These are phyloP conservation scores for Neurospora intermedia DNA, from an alignment of 495 filamentous ascomycete species.

Conservation along the genomic window DNA sequence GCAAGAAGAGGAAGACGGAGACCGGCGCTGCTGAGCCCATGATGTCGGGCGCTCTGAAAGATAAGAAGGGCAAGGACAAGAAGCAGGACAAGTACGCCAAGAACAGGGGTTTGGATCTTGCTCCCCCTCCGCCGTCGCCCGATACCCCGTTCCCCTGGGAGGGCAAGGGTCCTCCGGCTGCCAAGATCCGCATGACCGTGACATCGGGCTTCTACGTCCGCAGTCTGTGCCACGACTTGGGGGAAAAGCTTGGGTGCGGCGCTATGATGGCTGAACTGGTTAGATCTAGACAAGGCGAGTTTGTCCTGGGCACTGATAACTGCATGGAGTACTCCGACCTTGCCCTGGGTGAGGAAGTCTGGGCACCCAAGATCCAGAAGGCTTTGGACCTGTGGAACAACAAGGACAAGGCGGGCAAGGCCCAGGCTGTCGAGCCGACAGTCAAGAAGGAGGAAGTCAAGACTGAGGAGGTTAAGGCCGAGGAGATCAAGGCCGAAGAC, in stretches of 20 bases:
- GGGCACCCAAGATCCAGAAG: slow-evolving; percentile 62
- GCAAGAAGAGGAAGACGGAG: slow-evolving; percentile 27
- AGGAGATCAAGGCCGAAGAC: background rate
- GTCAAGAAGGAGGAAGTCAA: background rate
- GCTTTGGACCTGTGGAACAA: slow-evolving; percentile 38
- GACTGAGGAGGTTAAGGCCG: background rate
- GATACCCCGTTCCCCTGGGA: slow-evolving; percentile 30
- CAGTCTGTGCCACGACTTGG: slow-evolving; percentile 84
- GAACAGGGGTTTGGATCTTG: slow-evolving; percentile 24
- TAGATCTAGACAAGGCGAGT: slow-evolving; percentile 71
- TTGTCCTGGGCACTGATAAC: slow-evolving; percentile 51
- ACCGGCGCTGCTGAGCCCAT: slow-evolving; percentile 19
- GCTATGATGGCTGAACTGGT: slow-evolving; percentile 80
- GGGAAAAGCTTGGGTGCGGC: slow-evolving; percentile 66
- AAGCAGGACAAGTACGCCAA: slow-evolving; percentile 16
- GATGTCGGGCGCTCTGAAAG: slow-evolving; percentile 44
- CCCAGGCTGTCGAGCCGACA: background rate
- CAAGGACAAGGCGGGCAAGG: background rate
- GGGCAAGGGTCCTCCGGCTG: slow-evolving; percentile 54
- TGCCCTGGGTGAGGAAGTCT: slow-evolving; percentile 64
- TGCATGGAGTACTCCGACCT: slow-evolving; percentile 78
- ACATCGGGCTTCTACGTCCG: slow-evolving; percentile 97
- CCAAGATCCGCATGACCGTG: slow-evolving; percentile 79
- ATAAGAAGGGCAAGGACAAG: slow-evolving; percentile 4
- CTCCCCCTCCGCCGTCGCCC: slow-evolving; percentile 22